These are phyloP conservation scores for Kodamaea jinghongensis DNA, from an alignment of 805 yeast species.

Conservation along the genomic window DNA sequence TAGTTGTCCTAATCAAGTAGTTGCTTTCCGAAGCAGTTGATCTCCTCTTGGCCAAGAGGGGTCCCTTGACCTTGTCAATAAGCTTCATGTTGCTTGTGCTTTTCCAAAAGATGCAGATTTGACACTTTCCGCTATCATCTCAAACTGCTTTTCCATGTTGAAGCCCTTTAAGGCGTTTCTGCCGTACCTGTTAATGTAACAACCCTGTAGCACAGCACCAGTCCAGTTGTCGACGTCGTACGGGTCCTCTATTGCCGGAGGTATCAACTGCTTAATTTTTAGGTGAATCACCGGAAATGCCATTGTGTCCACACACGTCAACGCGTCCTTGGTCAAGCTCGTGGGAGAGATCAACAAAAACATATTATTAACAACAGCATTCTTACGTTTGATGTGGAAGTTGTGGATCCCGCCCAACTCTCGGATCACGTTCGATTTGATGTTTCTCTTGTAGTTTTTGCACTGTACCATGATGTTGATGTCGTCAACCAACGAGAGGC, in stretches of 20 bases:
- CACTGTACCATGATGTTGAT: slow-evolving; percentile 53
- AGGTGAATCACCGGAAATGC: slow-evolving; percentile 46
- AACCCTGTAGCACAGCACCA: slow-evolving; percentile 33
- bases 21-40: too few relatives aligned
- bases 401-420: slow-evolving; percentile 54
- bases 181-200: slow-evolving; percentile 39
- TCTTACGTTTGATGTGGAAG: slow-evolving; percentile 26
- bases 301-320: slow-evolving; percentile 43
- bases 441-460: slow-evolving; percentile 44
- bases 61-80: not conserved
- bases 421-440: slow-evolving; percentile 47
- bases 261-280: slow-evolving; percentile 33
- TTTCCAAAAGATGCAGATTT: too few relatives aligned
- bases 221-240: slow-evolving; percentile 38
- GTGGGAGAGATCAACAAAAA: slow-evolving; percentile 48
- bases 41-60: too few relatives aligned
- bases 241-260: slow-evolving; percentile 18
- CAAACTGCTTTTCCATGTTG: slow-evolving; percentile 25
- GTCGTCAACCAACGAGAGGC: slow-evolving; percentile 24
- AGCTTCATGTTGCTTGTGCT: not conserved
- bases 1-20: too few relatives aligned
- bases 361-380: slow-evolving; percentile 19
- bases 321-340: slow-evolving; percentile 47
- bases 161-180: slow-evolving; percentile 31
- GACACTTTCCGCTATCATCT: slow-evolving; percentile 1